phyloP scores from a whole-genome alignment of 2,329 filamentous ascomycete species.

The Scedosporium dehoogii region DNA sequence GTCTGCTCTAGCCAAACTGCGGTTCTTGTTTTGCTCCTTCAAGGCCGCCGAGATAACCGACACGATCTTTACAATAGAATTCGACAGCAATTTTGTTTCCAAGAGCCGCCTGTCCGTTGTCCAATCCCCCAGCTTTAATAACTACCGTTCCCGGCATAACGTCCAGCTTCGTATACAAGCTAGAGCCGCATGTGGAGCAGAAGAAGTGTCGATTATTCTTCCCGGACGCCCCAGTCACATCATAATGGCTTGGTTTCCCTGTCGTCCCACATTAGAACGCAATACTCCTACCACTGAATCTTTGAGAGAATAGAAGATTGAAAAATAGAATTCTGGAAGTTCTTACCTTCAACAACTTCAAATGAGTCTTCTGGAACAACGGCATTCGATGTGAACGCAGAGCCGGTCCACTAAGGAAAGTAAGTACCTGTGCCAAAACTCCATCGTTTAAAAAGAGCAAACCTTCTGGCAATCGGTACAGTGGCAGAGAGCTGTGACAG shows the following conservation, averaged over 20 bases:
- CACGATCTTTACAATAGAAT: constrained; percentile 41
- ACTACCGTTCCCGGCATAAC: constrained; percentile 38
- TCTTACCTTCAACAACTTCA: constrained; percentile 35
- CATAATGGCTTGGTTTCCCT: constrained; percentile 37
- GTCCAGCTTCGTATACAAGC: constrained; percentile 41
- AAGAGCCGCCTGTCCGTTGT: constrained; percentile 34
- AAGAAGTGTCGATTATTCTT: constrained; percentile 48
- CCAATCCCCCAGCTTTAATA: constrained; percentile 41
- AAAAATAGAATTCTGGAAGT: neutral
- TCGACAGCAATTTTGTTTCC: constrained; percentile 35
- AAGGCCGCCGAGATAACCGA: constrained; percentile 29
- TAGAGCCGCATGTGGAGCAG: constrained; percentile 40
- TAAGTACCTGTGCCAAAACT: neutral
- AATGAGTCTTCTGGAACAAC: constrained; percentile 36
- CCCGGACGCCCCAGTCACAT: constrained; percentile 35
- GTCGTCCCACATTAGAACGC: neutral
- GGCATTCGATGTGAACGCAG: constrained; percentile 44
- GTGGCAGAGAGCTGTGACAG: constrained; percentile 37
- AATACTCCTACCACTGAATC: neutral
- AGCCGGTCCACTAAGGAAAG: constrained; percentile 32
- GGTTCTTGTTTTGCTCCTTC: constrained; percentile 38
- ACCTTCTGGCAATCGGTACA: constrained; percentile 46
- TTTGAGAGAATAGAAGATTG: neutral
- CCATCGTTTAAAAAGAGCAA: neutral
- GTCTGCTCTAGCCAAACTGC: constrained; percentile 13